Evolutionary conservation across 164 flowering plant species (phyloP).

Genomic region (Amborella trichopoda): DNA sequence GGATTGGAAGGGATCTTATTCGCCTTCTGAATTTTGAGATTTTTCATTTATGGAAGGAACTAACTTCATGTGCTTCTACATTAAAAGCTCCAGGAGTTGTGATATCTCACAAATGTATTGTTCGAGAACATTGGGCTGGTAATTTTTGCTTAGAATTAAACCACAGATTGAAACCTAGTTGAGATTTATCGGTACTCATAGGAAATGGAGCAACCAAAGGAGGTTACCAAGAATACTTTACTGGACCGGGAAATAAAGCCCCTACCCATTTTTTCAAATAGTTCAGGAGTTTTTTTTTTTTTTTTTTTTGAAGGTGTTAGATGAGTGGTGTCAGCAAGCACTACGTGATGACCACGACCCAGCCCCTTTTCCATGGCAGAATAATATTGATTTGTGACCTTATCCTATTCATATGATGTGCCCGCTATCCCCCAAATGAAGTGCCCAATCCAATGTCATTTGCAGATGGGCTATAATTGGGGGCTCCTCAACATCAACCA

Average conservation of each 20-base stretch:
- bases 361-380: constrained; percentile 49
- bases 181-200: constrained; percentile 66
- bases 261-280: too few relatives aligned
- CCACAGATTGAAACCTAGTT: constrained; percentile 79
- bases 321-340: too few relatives aligned
- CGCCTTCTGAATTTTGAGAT: constrained; percentile 59
- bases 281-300: too few relatives aligned
- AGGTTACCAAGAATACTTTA: too few relatives aligned
- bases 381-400: constrained; percentile 52
- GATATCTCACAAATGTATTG: constrained; percentile 51
- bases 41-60: constrained; percentile 63
- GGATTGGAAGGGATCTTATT: constrained; percentile 73
- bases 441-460: constrained; percentile 54
- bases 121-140: constrained; percentile 52
- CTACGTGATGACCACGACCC: constrained; percentile 62
- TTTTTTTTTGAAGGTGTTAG: too few relatives aligned
- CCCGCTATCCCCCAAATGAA: constrained; percentile 78
- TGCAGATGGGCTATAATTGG: constrained; percentile 92
- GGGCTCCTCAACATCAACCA: too few relatives aligned
- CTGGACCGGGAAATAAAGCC: too few relatives aligned
- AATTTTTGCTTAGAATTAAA: constrained; percentile 52
- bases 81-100: constrained; percentile 31
- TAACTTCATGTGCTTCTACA: constrained; percentile 32
- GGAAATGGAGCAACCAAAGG: constrained; percentile 59
- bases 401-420: constrained; percentile 79